Conservation (phyloP, 148 eudicot genomes). For the Pouteria glomerata region DNA sequence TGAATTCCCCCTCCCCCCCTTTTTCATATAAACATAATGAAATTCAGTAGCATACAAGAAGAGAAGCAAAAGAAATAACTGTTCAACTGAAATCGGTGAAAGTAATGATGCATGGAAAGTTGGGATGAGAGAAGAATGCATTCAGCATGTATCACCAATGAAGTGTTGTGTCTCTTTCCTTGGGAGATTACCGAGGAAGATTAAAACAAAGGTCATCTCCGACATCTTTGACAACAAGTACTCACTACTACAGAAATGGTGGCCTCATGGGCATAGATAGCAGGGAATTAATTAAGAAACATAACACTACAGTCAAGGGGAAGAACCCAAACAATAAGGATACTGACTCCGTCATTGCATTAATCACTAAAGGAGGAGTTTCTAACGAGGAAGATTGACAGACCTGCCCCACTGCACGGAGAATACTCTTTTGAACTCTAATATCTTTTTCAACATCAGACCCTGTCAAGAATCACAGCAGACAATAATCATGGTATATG, state of each 20-base stretch:
- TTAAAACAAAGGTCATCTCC: neutral
- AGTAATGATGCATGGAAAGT: neutral
- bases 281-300: neutral
- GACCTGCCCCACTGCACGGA: conserved; percentile 94
- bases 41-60: no score
- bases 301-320: neutral
- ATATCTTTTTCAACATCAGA: conserved; percentile 76
- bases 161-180: neutral
- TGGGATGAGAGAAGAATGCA: neutral
- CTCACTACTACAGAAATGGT: neutral
- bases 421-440: conserved; percentile 79
- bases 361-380: neutral
- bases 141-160: neutral
- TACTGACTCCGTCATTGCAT: neutral
- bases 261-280: neutral
- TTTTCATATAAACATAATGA: no score
- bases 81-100: no score
- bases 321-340: neutral
- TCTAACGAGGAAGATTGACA: neutral
- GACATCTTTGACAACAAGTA: neutral
- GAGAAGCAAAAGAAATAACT: no score
- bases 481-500: neutral
- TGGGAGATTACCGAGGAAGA: neutral
- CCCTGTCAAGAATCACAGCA: conserved; percentile 40
- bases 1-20: neutral